Evolutionary conservation across 306 rosid species (phyloP).

Genomic region (Alnus rubra): DNA sequence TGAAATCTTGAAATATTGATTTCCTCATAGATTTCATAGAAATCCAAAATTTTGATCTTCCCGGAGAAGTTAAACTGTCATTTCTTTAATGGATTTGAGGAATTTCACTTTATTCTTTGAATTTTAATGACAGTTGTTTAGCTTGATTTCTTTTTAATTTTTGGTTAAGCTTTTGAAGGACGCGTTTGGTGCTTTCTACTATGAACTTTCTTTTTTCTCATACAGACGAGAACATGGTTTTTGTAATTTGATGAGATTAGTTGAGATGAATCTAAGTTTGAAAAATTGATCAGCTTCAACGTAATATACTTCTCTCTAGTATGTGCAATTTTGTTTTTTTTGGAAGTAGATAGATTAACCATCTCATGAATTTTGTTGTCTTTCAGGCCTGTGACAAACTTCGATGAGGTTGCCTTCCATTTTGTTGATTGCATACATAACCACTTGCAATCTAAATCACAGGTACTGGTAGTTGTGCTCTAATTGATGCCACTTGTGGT

Average conservation of each 20-base stretch:
- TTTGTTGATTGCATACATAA: slow-evolving; percentile 88
- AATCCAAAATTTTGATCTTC: too few species aligned
- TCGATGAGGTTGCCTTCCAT: slow-evolving; percentile 83
- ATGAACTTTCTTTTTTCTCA: background rate
- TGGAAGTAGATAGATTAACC: slow-evolving; percentile 3
- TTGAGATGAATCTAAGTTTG: background rate
- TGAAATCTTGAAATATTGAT: too few species aligned
- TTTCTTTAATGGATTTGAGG: too few species aligned
- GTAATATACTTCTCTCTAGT: background rate
- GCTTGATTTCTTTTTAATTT: background rate
- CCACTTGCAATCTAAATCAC: slow-evolving; percentile 57
- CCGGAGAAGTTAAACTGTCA: too few species aligned
- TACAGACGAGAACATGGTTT: background rate
- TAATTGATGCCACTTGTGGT: background rate
- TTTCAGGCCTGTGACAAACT: slow-evolving; percentile 78
- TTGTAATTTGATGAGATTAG: background rate
- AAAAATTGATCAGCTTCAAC: slow-evolving; percentile 9
- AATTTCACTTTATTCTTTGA: too few species aligned
- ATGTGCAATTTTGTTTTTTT: background rate
- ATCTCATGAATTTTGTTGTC: slow-evolving; percentile 23
- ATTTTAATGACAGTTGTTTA: too few species aligned
- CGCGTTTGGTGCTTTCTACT: background rate
- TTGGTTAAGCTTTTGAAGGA: background rate
- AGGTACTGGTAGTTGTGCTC: slow-evolving; percentile 40
- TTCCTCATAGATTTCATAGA: too few species aligned